Percentiles rank a stretch among this genome's conserved stretches.
These are phyloP conservation scores for Calvatia gigantea DNA, from an alignment of 768 basidiomycete genomes.

Conservation along the genomic window DNA sequence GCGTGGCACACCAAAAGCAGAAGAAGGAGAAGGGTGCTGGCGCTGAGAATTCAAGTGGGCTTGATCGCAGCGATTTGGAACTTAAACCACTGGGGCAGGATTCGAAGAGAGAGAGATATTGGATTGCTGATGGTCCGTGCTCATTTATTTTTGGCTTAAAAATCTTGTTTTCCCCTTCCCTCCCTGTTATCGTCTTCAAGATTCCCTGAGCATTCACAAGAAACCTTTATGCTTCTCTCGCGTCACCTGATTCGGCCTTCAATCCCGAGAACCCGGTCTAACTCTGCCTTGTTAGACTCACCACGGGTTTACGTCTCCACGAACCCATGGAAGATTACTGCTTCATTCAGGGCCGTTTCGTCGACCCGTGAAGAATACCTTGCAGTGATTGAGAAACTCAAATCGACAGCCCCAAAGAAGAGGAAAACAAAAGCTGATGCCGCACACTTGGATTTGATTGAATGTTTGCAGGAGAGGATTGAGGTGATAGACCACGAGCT, in stretches of 20 bases:
- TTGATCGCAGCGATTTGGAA: constrained; percentile 61
- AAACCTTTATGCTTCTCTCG: constrained; percentile 8
- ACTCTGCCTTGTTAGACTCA: constrained; percentile 54
- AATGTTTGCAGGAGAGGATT: constrained; percentile 59
- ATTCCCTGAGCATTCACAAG: neutral
- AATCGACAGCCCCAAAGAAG: constrained; percentile 44
- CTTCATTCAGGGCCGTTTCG: constrained; percentile 68
- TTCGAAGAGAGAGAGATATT: constrained; percentile 70
- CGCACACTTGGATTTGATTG: constrained; percentile 59
- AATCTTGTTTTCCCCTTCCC: constrained; percentile 77
- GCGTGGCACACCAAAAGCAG: constrained; percentile 78
- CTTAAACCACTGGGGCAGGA: constrained; percentile 79
- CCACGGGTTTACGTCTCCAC: constrained; percentile 81
- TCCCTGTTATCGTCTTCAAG: constrained; percentile 24
- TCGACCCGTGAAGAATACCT: constrained; percentile 74
- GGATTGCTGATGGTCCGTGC: constrained; percentile 88
- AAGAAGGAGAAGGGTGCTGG: constrained; percentile 70
- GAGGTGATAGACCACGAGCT: constrained; percentile 67
- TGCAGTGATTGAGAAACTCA: constrained; percentile 58
- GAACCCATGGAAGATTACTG: constrained; percentile 87
- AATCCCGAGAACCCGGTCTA: constrained; percentile 23
- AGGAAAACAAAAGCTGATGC: constrained; percentile 54
- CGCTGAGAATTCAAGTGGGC: constrained; percentile 61
- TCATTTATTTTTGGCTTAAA: constrained; percentile 29
- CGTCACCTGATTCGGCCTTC: constrained; percentile 11